Conservation (phyloP, 1,139 yeast genomes). For the Taiozyma sp. region DNA sequence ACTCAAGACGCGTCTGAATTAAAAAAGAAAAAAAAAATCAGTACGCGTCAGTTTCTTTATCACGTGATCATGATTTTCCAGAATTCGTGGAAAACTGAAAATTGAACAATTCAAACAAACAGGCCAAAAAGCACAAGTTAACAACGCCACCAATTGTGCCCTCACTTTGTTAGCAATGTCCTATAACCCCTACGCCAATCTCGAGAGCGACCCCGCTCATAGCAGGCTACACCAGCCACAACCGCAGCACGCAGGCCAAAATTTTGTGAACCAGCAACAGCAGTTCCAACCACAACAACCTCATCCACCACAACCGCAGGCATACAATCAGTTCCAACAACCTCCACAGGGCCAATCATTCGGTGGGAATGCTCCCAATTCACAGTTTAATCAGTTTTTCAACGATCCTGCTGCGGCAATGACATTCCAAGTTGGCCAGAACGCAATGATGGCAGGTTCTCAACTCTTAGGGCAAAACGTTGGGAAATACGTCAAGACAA, state of each 20-base stretch:
- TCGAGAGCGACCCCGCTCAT: constrained; percentile 9
- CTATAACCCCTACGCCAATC: constrained; percentile 35
- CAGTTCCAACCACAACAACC: constrained; percentile 6
- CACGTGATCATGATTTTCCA: too few relatives aligned
- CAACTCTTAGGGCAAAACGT: constrained; percentile 73
- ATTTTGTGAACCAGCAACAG: constrained; percentile 7
- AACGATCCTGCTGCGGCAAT: constrained; percentile 79
- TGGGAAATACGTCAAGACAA: constrained; percentile 43
- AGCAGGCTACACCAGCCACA: constrained; percentile 23
- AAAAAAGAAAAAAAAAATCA: too few relatives aligned
- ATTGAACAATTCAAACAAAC: background rate
- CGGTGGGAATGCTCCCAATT: background rate
- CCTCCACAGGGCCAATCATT: constrained; percentile 13
- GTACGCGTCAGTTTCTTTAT: too few relatives aligned
- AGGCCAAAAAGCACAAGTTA: background rate
- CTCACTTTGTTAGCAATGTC: constrained; percentile 24
- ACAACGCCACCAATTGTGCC: background rate
- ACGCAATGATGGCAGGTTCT: constrained; percentile 64
- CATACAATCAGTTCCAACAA: constrained; percentile 5
- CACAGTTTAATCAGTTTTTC: constrained; percentile 37
- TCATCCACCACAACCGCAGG: constrained; percentile 5
- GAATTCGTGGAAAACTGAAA: background rate
- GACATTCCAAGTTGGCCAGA: constrained; percentile 87
- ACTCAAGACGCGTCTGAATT: too few relatives aligned
- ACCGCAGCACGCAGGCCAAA: constrained; percentile 19